Conservation (phyloP, 345 rosid species). For the Melaleuca alternifolia region DNA sequence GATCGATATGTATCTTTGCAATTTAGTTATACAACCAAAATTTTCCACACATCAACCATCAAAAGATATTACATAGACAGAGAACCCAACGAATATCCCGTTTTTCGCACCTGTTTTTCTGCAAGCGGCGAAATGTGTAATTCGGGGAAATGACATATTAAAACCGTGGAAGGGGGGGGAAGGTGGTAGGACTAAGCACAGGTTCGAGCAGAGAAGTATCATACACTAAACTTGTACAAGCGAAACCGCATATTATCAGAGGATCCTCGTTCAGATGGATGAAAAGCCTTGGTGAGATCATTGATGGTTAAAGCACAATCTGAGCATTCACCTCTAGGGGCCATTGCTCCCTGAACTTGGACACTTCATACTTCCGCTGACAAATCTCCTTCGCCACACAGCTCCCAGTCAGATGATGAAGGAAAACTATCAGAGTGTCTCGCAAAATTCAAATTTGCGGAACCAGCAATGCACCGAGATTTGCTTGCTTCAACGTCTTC, state of each 20-base stretch:
- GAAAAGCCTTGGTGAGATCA: neutral
- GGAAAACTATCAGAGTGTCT: conserved; percentile 18
- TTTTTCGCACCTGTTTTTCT: neutral
- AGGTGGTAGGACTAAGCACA: neutral
- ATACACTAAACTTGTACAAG: neutral
- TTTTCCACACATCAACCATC: neutral
- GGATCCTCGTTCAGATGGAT: neutral
- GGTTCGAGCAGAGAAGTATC: neutral
- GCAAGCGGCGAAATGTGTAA: neutral
- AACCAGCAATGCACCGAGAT: neutral
- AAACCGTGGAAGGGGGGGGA: neutral
- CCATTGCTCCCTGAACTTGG: neutral
- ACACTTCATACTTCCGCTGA: neutral
- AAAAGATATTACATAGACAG: neutral
- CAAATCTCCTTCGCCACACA: conserved; percentile 39
- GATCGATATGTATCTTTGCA: neutral
- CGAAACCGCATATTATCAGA: neutral
- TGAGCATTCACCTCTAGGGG: neutral
- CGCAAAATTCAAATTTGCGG: conserved; percentile 12
- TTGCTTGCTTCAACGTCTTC: neutral
- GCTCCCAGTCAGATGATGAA: conserved; percentile 70
- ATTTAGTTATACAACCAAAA: neutral
- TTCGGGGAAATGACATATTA: neutral
- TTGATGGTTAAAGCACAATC: neutral
- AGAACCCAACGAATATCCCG: neutral